Conservation (phyloP, 2,329 filamentous ascomycete species). For the Exophiala sp. region DNA sequence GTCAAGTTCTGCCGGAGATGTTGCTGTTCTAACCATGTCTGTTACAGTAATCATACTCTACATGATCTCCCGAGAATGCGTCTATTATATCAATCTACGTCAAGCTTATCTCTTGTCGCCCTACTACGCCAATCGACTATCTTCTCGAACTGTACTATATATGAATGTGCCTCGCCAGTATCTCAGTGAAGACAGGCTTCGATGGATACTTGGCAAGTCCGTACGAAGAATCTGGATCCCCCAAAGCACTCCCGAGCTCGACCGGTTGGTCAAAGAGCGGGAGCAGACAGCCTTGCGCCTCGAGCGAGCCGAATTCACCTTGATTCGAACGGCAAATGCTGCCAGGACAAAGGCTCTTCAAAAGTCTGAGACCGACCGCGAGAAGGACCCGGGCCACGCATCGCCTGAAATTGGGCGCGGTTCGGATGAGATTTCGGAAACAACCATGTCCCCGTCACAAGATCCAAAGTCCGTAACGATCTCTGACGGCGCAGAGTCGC, state of each 20-base stretch:
- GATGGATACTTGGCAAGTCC: slow-evolving; percentile 72
- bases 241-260: slow-evolving; percentile 66
- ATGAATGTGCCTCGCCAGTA: slow-evolving; percentile 75
- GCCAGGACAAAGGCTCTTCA: slow-evolving; percentile 56
- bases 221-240: slow-evolving; percentile 79
- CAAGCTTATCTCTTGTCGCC: slow-evolving; percentile 88
- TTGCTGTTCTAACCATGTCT: slow-evolving; percentile 31
- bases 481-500: neutral
- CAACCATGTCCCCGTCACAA: slow-evolving; percentile 66
- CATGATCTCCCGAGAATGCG: slow-evolving; percentile 75
- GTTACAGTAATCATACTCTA: slow-evolving; percentile 66
- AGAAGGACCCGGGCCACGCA: slow-evolving; percentile 50
- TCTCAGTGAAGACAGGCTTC: slow-evolving; percentile 65
- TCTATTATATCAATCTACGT: slow-evolving; percentile 84
- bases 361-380: slow-evolving; percentile 38
- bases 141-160: slow-evolving; percentile 81
- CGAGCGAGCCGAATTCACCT: slow-evolving; percentile 74
- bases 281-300: slow-evolving; percentile 71
- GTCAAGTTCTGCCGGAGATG: slow-evolving; percentile 18
- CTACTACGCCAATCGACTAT: slow-evolving; percentile 74
- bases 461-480: slow-evolving; percentile 1
- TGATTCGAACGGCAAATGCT: slow-evolving; percentile 71
- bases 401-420: slow-evolving; percentile 59
- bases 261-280: slow-evolving; percentile 70
- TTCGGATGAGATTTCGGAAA: slow-evolving; percentile 35